A percentile compares a stretch with the other conserved stretches of the same genome.
These are phyloP conservation scores for Spiromastix sp. DNA, from an alignment of 2,329 filamentous ascomycete species.

Conservation along the genomic window DNA sequence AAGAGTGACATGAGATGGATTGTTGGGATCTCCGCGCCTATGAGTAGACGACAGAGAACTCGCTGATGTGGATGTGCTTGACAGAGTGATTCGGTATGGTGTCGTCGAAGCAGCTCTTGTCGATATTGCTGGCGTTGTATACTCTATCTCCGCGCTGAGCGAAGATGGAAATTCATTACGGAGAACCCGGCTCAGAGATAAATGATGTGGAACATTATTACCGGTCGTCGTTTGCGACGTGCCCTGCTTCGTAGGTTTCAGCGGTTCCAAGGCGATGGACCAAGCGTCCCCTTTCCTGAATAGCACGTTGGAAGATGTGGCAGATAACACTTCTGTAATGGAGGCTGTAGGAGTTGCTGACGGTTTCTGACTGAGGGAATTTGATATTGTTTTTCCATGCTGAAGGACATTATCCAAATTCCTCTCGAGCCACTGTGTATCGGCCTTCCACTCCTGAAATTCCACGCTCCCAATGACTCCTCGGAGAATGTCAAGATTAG, in stretches of 20 bases:
- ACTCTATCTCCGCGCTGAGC: conserved; percentile 43
- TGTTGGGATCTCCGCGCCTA: conserved; percentile 38
- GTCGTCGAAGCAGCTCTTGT: conserved; percentile 14
- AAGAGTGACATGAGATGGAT: conserved; percentile 44
- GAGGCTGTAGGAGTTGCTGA: conserved; percentile 20
- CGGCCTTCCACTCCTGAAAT: conserved; percentile 39
- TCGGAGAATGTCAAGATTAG: conserved; percentile 45
- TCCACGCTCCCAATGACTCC: conserved; percentile 43
- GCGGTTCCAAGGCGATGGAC: conserved; percentile 39
- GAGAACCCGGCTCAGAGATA: conserved; percentile 44
- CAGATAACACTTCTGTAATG: conserved; percentile 9
- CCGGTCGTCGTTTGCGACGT: conserved; percentile 6
- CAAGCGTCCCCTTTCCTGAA: conserved; percentile 52
- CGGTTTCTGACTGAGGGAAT: conserved; percentile 14
- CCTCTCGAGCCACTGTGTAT: conserved; percentile 49
- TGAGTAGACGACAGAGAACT: conserved; percentile 33
- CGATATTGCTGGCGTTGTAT: conserved; percentile 30
- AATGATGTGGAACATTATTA: conserved; percentile 35
- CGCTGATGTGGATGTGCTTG: conserved; percentile 36
- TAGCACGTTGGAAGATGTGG: conserved; percentile 22
- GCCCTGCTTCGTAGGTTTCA: conserved; percentile 11
- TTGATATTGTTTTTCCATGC: conserved; percentile 20
- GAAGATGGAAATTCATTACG: conserved; percentile 51
- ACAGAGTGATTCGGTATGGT: conserved; percentile 37
- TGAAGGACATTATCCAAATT: conserved; percentile 35